A percentile compares a stretch with the other conserved stretches of the same genome.
Evolutionary conservation across 192 early-diverging fungal genomes (phyloP).

Genomic region (Jimgerdemannia flammicorona): DNA sequence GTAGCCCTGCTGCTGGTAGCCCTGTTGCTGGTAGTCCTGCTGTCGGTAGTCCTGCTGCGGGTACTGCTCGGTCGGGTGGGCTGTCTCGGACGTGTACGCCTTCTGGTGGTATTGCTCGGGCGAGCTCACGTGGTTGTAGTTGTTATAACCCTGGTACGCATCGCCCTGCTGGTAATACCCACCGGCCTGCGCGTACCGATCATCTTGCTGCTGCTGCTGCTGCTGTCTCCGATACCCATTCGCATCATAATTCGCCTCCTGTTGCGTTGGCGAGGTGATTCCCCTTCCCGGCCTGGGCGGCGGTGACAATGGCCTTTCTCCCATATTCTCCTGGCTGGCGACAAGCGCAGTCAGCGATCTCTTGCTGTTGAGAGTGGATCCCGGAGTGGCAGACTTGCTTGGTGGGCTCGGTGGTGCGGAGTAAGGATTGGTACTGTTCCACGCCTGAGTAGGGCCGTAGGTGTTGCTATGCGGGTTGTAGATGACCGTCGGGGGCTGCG

Average conservation of each 20-base stretch:
- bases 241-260: neutral
- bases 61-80: no score
- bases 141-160: neutral
- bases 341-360: neutral
- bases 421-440: neutral
- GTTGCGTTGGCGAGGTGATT: neutral
- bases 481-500: neutral
- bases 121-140: neutral
- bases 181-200: neutral
- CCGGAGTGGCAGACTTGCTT: neutral
- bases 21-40: neutral
- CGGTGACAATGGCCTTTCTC: neutral
- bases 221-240: neutral
- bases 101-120: neutral
- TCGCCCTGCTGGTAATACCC: neutral
- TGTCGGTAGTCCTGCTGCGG: neutral
- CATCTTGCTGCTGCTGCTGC: neutral
- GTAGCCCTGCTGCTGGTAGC: neutral
- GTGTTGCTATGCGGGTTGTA: neutral
- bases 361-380: neutral
- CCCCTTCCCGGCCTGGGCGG: neutral
- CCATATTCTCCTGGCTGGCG: neutral
- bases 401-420: neutral
- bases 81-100: neutral
- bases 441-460: neutral